Base-by-base conservation (phyloP, 257 asterid genomes). In the Fraxinus americana region DNA sequence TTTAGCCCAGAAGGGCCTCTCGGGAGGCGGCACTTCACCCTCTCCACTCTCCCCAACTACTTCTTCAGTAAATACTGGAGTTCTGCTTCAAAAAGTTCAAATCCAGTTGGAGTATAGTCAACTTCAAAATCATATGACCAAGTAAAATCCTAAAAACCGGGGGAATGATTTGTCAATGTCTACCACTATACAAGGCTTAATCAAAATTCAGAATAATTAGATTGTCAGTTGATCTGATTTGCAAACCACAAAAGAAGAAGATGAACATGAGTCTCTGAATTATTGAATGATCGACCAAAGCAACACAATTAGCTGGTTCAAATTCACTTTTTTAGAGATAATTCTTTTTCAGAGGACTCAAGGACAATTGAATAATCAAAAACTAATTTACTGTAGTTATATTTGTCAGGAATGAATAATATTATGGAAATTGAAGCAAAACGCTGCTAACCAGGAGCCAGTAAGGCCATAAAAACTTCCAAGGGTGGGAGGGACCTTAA, bases 1-100 rank as follows among this genome's bases (percentile, higher is more conserved):
- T 95, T 95, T 93, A 74, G 98, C 97, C 99, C 98, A 95, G 89
- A 95, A 95, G 75, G 99, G 85, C 85, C 88, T 91, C 87, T 95
- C 99, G 52, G 93, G 96, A 39, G 92, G 97, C 81, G 27, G 79
- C 75, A 85, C 75, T 77, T 93, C 98, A 25, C 90, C 90, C 85
- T 91, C 93, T 74, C 83, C 90, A 76, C 79, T 88, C 85, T 96
- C 98, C 1, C 90, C 94, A 61, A 78, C 79, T 73, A 75, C 75
- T 70, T 84, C 96, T 87, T 95, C 99, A 23, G 93, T 78, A 85
- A 93, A 91, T 79, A 88, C 77, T 43, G 99, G 97, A 74, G 97
- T 90, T 84, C 99, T 96, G 98, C 67, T 76, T 76, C 80, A 86
- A 63, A 23, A 77, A 73, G 68, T 36, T 65, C 57, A 69, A 80